Evolutionary conservation across 345 rosid species (phyloP).

Genomic region (Raphanus raphanistrum): DNA sequence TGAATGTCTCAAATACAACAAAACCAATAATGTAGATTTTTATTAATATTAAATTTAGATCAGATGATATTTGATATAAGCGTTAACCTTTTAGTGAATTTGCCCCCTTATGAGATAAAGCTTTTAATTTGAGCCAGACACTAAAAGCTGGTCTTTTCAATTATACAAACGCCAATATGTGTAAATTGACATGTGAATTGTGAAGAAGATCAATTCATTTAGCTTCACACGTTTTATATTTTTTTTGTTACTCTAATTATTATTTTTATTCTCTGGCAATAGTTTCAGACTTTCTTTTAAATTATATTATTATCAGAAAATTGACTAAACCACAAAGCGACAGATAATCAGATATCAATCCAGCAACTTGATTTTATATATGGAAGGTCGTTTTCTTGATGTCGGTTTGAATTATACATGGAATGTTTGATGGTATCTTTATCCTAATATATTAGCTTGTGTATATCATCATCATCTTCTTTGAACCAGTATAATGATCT

Average conservation of each 20-base stretch:
- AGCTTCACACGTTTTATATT: constrained; percentile 1
- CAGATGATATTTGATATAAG: constrained; percentile 11
- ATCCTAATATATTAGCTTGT: not conserved
- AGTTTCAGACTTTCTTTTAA: not conserved
- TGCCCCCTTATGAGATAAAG: not conserved
- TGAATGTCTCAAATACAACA: constrained; percentile 21
- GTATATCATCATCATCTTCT: not conserved
- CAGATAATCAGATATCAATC: constrained; percentile 11
- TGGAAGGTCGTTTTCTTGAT: not conserved
- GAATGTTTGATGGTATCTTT: not conserved
- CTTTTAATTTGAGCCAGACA: constrained; percentile 24
- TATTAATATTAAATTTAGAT: not conserved
- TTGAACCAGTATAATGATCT: not conserved
- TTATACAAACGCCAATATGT: constrained; percentile 27
- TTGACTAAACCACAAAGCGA: not conserved
- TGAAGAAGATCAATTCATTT: not conserved
- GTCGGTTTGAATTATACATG: not conserved
- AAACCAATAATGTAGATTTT: constrained; percentile 11
- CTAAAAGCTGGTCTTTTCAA: constrained; percentile 28
- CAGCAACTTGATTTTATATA: not conserved
- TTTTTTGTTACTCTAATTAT: not conserved
- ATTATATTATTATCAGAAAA: not conserved
- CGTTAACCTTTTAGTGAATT: constrained; percentile 3
- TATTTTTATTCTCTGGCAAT: not conserved
- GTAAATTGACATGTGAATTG: constrained; percentile 9